These are phyloP conservation scores for Rubroboletus satanas DNA, from an alignment of 768 basidiomycete species.

Conservation along the genomic window DNA sequence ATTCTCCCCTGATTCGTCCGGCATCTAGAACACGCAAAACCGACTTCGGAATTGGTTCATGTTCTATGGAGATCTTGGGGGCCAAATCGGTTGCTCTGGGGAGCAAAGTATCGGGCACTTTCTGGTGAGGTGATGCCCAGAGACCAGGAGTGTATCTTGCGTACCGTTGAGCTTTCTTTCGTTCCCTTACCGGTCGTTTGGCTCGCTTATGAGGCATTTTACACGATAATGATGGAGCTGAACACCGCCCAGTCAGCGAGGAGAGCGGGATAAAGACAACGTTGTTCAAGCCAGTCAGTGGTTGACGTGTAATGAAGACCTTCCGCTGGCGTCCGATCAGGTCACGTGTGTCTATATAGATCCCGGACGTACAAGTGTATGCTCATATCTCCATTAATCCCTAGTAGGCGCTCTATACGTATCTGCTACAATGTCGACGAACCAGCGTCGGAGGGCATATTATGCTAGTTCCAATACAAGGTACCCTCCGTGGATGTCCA, in stretches of 20 bases:
- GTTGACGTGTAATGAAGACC: not conserved
- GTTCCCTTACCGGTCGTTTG: slow-evolving; percentile 48
- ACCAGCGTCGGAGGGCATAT: slow-evolving; percentile 8
- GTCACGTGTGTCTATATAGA: slow-evolving; percentile 18
- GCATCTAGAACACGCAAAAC: slow-evolving; percentile 64
- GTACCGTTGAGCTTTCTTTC: slow-evolving; percentile 42
- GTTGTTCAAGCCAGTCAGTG: slow-evolving; percentile 2
- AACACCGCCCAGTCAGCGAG: slow-evolving; percentile 1
- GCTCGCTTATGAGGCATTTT: slow-evolving; percentile 67
- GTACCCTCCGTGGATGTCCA: slow-evolving; percentile 44
- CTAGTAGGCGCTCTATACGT: not conserved
- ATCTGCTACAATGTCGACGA: not conserved
- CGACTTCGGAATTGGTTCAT: slow-evolving; percentile 69
- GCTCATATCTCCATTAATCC: slow-evolving; percentile 6
- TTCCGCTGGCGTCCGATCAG: not conserved
- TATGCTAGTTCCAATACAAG: slow-evolving; percentile 40
- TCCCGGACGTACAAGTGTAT: not conserved
- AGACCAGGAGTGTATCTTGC: slow-evolving; percentile 9
- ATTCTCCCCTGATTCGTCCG: slow-evolving; percentile 52
- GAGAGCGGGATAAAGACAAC: slow-evolving; percentile 9
- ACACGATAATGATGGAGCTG: slow-evolving; percentile 23
- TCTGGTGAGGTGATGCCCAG: not conserved
- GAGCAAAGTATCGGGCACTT: not conserved
- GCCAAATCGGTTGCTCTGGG: slow-evolving; percentile 49
- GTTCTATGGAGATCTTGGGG: slow-evolving; percentile 41